Evolutionary conservation across 176 grass and related monocot genomes (phyloP).

Genomic region (Paspalum notatum): DNA sequence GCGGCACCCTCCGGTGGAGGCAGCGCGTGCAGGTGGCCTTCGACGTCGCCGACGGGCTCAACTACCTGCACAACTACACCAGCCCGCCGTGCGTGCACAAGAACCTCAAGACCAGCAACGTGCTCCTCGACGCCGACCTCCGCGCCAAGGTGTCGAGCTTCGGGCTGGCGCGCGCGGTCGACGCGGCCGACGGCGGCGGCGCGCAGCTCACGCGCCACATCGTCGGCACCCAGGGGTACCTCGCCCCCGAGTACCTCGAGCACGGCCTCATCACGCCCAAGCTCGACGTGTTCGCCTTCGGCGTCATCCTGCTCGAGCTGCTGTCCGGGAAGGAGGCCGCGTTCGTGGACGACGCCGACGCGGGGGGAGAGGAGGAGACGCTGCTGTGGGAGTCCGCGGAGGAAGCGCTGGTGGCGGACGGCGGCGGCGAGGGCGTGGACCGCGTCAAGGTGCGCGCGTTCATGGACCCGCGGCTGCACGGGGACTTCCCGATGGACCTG

Average conservation of each 20-base stretch:
- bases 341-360: slow-evolving; percentile 32
- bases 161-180: slow-evolving; percentile 61
- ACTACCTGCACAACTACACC: slow-evolving; percentile 84
- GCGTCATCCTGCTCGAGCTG: slow-evolving; percentile 79
- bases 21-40: slow-evolving; percentile 66
- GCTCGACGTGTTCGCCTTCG: slow-evolving; percentile 85
- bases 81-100: slow-evolving; percentile 79
- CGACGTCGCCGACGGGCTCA: slow-evolving; percentile 71
- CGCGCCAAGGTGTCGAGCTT: slow-evolving; percentile 76
- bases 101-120: slow-evolving; percentile 76
- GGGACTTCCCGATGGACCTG: slow-evolving; percentile 70
- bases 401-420: slow-evolving; percentile 34
- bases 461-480: slow-evolving; percentile 55
- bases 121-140: slow-evolving; percentile 68
- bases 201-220: slow-evolving; percentile 75
- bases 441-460: slow-evolving; percentile 58
- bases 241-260: slow-evolving; percentile 82
- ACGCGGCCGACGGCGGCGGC: not conserved
- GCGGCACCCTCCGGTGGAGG: slow-evolving; percentile 47
- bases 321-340: slow-evolving; percentile 77
- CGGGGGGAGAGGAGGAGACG: slow-evolving; percentile 5
- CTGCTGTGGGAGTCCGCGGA: slow-evolving; percentile 59
- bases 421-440: slow-evolving; percentile 58
- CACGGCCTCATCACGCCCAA: slow-evolving; percentile 74
- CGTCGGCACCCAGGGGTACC: slow-evolving; percentile 77